A percentile compares a stretch with the other conserved stretches of the same genome.
These are phyloP conservation scores for Ceratocystis alfenasii DNA, from an alignment of 2,329 filamentous ascomycete genomes.

Conservation along the genomic window DNA sequence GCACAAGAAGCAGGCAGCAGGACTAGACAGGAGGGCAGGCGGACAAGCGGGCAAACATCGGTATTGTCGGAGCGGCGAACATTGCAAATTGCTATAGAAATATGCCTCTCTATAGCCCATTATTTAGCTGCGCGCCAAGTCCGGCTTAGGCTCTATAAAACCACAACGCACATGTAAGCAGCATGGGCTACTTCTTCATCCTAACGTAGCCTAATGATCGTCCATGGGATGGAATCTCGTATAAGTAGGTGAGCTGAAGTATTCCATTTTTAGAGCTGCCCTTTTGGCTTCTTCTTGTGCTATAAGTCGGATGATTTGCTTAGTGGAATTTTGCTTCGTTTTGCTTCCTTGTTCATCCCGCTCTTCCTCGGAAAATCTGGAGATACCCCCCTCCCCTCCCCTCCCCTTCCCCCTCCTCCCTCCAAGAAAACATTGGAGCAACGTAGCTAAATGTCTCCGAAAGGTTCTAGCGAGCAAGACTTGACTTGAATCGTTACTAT, in stretches of 20 bases:
- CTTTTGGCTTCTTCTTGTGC: background rate
- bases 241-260: background rate
- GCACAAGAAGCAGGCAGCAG: background rate
- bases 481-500: background rate
- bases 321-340: background rate
- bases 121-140: background rate
- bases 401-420: background rate
- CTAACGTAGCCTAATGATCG: background rate
- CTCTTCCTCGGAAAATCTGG: background rate
- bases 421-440: background rate
- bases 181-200: background rate
- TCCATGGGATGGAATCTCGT: background rate
- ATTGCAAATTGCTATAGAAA: too few relatives aligned
- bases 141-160: background rate
- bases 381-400: background rate
- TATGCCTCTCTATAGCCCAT: background rate
- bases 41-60: too few relatives aligned
- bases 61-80: too few relatives aligned
- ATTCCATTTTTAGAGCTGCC: conserved; percentile 5
- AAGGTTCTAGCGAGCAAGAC: background rate
- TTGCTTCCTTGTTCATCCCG: background rate
- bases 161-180: background rate
- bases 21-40: too few relatives aligned
- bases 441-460: background rate
- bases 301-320: background rate